Evolutionary conservation across 495 filamentous ascomycete species (phyloP).

Genomic region (Copromyces sp.): DNA sequence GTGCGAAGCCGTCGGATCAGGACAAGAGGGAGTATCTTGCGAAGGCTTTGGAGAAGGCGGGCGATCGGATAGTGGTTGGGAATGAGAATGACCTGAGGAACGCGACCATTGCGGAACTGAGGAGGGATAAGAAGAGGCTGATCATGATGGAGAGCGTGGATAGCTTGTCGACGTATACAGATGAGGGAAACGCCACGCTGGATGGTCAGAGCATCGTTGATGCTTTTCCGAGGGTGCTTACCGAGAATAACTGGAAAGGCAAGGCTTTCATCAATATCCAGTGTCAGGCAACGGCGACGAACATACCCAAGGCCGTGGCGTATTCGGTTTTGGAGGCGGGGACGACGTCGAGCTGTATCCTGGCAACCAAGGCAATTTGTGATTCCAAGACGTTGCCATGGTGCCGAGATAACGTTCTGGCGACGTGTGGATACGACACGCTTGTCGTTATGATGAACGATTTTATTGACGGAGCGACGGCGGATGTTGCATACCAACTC

Average conservation of each 20-base stretch:
- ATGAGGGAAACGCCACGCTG: slow-evolving; percentile 40
- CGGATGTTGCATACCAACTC: slow-evolving; percentile 37
- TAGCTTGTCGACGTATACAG: slow-evolving; percentile 41
- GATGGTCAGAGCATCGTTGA: slow-evolving; percentile 36
- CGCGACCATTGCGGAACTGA: slow-evolving; percentile 30
- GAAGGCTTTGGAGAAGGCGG: slow-evolving; percentile 21
- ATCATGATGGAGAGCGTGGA: slow-evolving; percentile 36
- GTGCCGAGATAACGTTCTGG: slow-evolving; percentile 32
- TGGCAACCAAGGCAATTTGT: slow-evolving; percentile 43
- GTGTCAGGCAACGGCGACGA: slow-evolving; percentile 45
- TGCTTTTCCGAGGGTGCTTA: slow-evolving; percentile 30
- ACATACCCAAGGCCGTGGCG: slow-evolving; percentile 36
- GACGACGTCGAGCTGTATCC: slow-evolving; percentile 30
- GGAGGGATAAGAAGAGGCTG: slow-evolving; percentile 34
- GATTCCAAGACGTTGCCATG: slow-evolving; percentile 42
- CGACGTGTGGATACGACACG: slow-evolving; percentile 24
- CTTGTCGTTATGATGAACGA: slow-evolving; percentile 45
- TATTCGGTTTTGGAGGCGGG: slow-evolving; percentile 36
- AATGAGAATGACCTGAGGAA: slow-evolving; percentile 27
- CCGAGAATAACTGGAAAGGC: slow-evolving; percentile 23
- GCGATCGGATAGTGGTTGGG: slow-evolving; percentile 23
- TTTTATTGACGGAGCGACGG: slow-evolving; percentile 44
- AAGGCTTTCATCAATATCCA: slow-evolving; percentile 40
- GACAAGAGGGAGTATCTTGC: slow-evolving; percentile 33
- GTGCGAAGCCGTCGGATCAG: slow-evolving; percentile 30